Evolutionary conservation across 2,329 filamentous ascomycete species (phyloP), one percentile per base, ranked within the genome.

Genomic region (Xylaria digitata): DNA sequence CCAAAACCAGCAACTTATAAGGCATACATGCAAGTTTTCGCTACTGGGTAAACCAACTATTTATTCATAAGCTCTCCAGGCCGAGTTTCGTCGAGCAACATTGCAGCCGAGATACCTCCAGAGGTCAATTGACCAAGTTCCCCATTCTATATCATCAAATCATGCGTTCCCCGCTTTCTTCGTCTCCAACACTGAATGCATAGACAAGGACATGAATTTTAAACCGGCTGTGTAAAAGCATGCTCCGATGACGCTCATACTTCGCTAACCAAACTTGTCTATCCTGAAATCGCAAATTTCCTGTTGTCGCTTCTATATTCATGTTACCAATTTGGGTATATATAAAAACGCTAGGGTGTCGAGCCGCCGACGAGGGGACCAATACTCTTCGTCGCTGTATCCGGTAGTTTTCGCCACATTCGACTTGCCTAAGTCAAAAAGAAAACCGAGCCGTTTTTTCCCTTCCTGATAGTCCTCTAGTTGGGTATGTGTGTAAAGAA

Each of bases 271-370:
- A 61, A 57, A 15, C 23, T 42, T 9, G 13, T 58, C 58, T 66
- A 62, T 62, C 46, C 30, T 23, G 19, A 17, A 62, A 53, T 32
- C 19, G 7, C 58, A 43, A 46, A 21, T 59, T 63, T 59, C 46
- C 54, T 34, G 49, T 46, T 19, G 32, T 50, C 43, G 59, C 54
- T 13, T 63, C 64, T 63, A 59, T 66, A 63, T 37, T 26, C 37
- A 52, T 46, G 32, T 53, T 42, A n/a, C 53, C 46, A 34, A 62
- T 42, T 48, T 57, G 42, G 37, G 46, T 48, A 53, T 66, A 30
- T 55, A 26, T n/a, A n/a, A n/a, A 49, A 42, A 53, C 30, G 54
- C 37, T 40, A 2, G 26, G 55, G 50, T 61, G 60, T 45, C 50
- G 40, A 23, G 42, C 23, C 52, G 30, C 49, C 54, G 11, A 32